A percentile compares a stretch with the other conserved stretches of the same genome.
Evolutionary conservation across 306 rosid genomes (phyloP).

Genomic region (Arachis stenosperma): DNA sequence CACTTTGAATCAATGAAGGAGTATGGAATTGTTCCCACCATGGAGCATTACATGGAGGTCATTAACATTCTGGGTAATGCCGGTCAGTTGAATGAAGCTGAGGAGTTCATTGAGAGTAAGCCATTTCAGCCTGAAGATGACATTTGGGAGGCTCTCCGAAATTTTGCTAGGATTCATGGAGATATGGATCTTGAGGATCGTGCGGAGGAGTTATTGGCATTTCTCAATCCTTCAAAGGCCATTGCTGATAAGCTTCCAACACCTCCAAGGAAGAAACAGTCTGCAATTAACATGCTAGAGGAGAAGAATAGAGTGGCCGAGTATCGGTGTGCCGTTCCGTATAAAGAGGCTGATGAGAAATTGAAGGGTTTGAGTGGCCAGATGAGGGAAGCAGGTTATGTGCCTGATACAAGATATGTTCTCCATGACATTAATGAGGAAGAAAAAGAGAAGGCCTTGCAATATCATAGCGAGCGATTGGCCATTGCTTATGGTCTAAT

Average conservation of each 20-base stretch:
- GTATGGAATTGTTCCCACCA: conserved; percentile 54
- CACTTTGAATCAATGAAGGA: conserved; percentile 59
- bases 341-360: conserved; percentile 55
- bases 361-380: conserved; percentile 78
- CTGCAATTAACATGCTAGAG: conserved; percentile 75
- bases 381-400: conserved; percentile 90
- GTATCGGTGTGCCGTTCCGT: conserved; percentile 50
- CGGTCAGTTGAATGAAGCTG: conserved; percentile 75
- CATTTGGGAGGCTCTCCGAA: conserved; percentile 61
- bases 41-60: conserved; percentile 63
- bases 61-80: conserved; percentile 63
- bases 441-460: conserved; percentile 91
- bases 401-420: conserved; percentile 90
- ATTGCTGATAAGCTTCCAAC: conserved; percentile 43
- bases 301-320: conserved; percentile 67
- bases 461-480: conserved; percentile 86
- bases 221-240: conserved; percentile 55
- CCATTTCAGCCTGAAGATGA: conserved; percentile 50
- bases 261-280: conserved; percentile 61
- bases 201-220: conserved; percentile 52
- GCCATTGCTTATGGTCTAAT: conserved; percentile 96
- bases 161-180: conserved; percentile 65
- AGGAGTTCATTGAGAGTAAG: conserved; percentile 67
- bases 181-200: conserved; percentile 80
- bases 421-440: conserved; percentile 93